Evolutionary conservation across 768 basidiomycete genomes (phyloP), one percentile per base, ranked within the genome.

Genomic region (Candolleomyces aberdarensis): DNA sequence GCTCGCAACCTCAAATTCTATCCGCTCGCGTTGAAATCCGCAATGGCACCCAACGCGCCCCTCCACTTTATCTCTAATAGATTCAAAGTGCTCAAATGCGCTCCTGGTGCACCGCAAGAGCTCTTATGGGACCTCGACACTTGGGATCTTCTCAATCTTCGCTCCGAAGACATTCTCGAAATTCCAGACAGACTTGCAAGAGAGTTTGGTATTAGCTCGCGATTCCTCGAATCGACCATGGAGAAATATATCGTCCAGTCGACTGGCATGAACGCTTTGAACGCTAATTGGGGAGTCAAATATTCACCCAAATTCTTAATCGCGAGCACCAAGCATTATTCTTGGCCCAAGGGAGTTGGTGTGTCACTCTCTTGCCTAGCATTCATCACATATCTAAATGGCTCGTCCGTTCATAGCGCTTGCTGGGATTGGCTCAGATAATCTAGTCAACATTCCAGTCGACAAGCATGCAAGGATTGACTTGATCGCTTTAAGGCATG

Each of bases 1-100:
- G 81, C 79, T 15, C 78, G 79, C 13, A 80, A 81, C 64, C 67
- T 81, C 57, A 81, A 82, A 61, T 81, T 72, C 59, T 82, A 80
- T 61, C 76, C 80, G 1, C 66, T 82, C 1, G 73, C 80, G 5
- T 66, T 81, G 7, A 58, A 59, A 3, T 47, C 55, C 19, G 76
- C 77, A 5, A 75, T 78, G 66, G 61, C 59, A 26, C 48, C 52
- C 3, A 71, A 66, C 9, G 65, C 66, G 5, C 69, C 68, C 10
- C 71, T 80, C 13, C 54, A 60, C 0, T 78, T 72, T 52, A 66
- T 80, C 39, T 62, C 70, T 1, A 31, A 62, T 20, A 58, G 62
- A n/a, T 76, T 82, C 69, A 63, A 63, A n/a, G 55, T 78, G 29
- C 55, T 55, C 5, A 65, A 40, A 19, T 39, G 22, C 39, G 19